These are phyloP conservation scores for Diplotaxis tenuifolia DNA, from an alignment of 345 rosid species.

Conservation along the genomic window DNA sequence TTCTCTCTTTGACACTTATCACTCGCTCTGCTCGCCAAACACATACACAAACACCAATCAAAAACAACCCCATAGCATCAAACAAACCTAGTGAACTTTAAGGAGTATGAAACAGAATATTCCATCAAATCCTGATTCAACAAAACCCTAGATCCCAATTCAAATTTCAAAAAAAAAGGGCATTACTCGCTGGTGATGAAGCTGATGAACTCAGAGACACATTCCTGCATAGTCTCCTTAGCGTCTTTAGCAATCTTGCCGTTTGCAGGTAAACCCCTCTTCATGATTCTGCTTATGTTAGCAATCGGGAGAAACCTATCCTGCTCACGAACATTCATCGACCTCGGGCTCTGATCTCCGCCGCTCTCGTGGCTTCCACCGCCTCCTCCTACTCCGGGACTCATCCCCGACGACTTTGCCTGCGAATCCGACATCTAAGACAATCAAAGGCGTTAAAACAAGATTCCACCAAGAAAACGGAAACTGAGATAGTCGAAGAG, in stretches of 20 bases:
- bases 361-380: slow-evolving; percentile 82
- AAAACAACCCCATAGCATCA: slow-evolving; percentile 24
- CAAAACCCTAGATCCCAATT: background rate
- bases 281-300: slow-evolving; percentile 75
- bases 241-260: slow-evolving; percentile 74
- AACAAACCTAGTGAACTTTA: background rate
- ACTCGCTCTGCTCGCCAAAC: slow-evolving; percentile 62
- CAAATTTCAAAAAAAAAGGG: background rate
- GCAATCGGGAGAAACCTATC: slow-evolving; percentile 68
- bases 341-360: slow-evolving; percentile 84
- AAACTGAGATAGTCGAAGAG: background rate
- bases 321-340: slow-evolving; percentile 54
- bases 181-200: slow-evolving; percentile 67
- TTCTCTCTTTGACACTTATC: slow-evolving; percentile 71
- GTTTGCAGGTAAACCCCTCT: slow-evolving; percentile 59
- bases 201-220: slow-evolving; percentile 75
- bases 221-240: slow-evolving; percentile 71
- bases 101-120: background rate
- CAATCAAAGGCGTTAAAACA: slow-evolving; percentile 3
- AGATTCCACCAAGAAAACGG: background rate
- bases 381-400: slow-evolving; percentile 67
- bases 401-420: slow-evolving; percentile 32
- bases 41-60: no score
- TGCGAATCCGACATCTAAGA: slow-evolving; percentile 41
- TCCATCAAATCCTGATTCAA: background rate